phyloP scores from a whole-genome alignment of 495 filamentous ascomycete species.

The Parathielavia appendiculata region DNA sequence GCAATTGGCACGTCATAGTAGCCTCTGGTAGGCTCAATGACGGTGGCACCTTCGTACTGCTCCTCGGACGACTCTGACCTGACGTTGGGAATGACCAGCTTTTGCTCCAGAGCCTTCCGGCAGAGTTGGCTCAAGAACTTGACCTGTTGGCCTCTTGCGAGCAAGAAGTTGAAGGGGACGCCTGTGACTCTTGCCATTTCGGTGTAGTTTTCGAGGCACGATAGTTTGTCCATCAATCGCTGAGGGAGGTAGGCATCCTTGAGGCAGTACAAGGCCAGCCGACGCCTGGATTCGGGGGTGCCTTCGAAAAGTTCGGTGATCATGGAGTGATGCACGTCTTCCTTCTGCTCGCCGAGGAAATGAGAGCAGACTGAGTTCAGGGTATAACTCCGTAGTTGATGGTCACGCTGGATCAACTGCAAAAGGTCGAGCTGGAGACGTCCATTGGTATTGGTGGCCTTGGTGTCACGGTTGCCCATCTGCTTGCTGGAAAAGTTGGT shows the following conservation, averaged over 20 bases:
- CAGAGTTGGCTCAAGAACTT: constrained; percentile 98
- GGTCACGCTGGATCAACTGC: constrained; percentile 87
- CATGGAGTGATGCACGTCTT: constrained; percentile 98
- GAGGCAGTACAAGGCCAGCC: constrained; percentile 91
- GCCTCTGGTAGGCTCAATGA: constrained; percentile 89
- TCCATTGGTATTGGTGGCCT: constrained; percentile 89
- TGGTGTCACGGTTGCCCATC: constrained; percentile 94
- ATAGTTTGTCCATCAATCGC: constrained; percentile 92
- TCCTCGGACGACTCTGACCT: constrained; percentile 60
- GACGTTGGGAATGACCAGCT: constrained; percentile 87
- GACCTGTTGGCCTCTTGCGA: constrained; percentile 90
- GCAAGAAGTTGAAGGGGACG: constrained; percentile 92
- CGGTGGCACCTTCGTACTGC: constrained; percentile 95
- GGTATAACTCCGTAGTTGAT: constrained; percentile 93
- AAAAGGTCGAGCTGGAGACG: constrained; percentile 89
- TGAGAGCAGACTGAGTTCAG: constrained; percentile 96
- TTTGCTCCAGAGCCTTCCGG: constrained; percentile 86
- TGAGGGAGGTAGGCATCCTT: constrained; percentile 98
- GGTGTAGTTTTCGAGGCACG: constrained; percentile 95
- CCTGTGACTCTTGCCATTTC: constrained; percentile 99
- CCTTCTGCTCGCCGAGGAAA: constrained; percentile 95
- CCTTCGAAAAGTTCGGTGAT: constrained; percentile 97
- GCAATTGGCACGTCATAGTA: constrained; percentile 94
- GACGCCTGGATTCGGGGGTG: constrained; percentile 81
- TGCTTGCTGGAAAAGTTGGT: constrained; percentile 95